Percentiles rank a stretch among this genome's conserved stretches.
Conservation (phyloP, 225 moss, liverwort and hornwort genomes). For the Takakia lepidozioides region DNA sequence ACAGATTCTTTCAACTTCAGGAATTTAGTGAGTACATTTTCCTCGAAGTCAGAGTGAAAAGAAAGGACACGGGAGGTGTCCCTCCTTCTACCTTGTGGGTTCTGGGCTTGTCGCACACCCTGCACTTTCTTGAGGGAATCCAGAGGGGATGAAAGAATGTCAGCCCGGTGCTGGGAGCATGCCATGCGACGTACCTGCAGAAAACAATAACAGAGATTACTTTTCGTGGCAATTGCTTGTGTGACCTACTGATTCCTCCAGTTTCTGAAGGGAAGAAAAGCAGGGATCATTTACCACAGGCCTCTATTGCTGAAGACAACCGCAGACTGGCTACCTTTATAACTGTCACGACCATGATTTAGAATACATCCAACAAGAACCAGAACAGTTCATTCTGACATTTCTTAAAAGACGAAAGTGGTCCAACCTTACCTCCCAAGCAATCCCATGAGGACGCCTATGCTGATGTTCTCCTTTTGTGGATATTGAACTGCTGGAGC, state of each 20-base stretch:
- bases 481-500: constrained; percentile 22
- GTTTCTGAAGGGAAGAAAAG: too few species aligned
- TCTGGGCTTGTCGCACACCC: constrained; percentile 8
- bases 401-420: too few species aligned
- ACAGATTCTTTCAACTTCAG: constrained; percentile 16
- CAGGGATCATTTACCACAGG: too few species aligned
- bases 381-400: too few species aligned
- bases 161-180: constrained; percentile 29
- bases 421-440: constrained; percentile 42
- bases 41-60: constrained; percentile 12
- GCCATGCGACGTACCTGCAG: constrained; percentile 23
- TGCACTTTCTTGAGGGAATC: constrained; percentile 35
- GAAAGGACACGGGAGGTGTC: constrained; percentile 17
- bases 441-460: constrained; percentile 20
- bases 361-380: too few species aligned
- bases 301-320: too few species aligned
- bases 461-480: constrained; percentile 19
- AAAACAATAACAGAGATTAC: background rate
- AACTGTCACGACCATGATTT: too few species aligned
- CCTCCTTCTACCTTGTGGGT: constrained; percentile 37
- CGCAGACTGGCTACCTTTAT: too few species aligned
- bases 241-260: too few species aligned
- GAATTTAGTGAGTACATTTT: constrained; percentile 17
- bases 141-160: constrained; percentile 31
- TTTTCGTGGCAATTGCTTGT: too few species aligned